Conservation (phyloP, 306 rosid species). For the Prunus armeniaca region DNA sequence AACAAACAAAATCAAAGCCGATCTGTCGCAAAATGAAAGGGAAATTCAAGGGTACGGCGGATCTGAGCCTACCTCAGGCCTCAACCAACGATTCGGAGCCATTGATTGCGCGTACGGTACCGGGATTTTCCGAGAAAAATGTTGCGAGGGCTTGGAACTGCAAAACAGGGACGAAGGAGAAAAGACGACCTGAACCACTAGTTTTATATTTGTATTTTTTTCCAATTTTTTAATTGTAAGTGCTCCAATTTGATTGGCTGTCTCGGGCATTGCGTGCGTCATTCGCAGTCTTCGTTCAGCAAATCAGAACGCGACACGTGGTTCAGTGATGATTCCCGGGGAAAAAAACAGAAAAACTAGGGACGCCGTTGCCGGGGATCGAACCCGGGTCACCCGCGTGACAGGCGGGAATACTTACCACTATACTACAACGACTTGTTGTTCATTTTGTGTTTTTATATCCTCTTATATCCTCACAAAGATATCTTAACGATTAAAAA, state of each 20-base stretch:
- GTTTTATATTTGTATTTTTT: not conserved
- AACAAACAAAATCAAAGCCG: not conserved
- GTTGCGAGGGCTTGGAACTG: not conserved
- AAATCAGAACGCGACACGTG: slow-evolving; percentile 5
- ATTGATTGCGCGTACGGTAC: slow-evolving; percentile 14
- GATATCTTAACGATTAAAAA: no score
- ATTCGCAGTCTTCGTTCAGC: not conserved
- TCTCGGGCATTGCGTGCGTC: not conserved
- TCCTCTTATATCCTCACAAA: no score
- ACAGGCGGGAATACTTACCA: not conserved
- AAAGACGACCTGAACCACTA: not conserved
- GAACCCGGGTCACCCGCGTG: not conserved
- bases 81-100: slow-evolving; percentile 70
- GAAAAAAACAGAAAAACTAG: not conserved
- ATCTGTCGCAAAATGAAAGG: not conserved
- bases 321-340: no score
- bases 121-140: not conserved
- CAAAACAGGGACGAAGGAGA: not conserved
- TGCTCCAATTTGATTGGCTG: slow-evolving; percentile 21
- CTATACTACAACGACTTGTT: not conserved
- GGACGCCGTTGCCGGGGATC: slow-evolving; percentile 19
- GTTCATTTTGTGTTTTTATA: not conserved
- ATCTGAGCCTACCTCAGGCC: slow-evolving; percentile 64
- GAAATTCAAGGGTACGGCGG: not conserved
- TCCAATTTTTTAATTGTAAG: not conserved